Percentiles rank a stretch among this genome's conserved stretches.
Conservation (phyloP, 441 rosid genomes). For the Heliophila coronopifolia region DNA sequence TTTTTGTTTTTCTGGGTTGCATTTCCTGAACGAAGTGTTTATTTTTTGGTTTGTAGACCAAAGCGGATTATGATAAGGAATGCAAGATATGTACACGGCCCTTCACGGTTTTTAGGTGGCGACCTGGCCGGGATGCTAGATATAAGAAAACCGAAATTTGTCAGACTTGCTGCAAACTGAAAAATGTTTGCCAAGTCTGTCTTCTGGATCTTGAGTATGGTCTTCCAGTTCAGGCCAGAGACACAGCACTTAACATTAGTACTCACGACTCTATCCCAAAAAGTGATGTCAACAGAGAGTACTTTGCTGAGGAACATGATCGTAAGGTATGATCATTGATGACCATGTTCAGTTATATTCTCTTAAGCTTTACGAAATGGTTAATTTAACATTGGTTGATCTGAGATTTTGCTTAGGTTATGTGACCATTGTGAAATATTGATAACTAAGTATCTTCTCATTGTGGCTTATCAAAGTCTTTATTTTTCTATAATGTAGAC, state of each 20-base stretch:
- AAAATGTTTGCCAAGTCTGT: conserved; percentile 95
- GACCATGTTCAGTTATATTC: neutral
- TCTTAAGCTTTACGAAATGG: neutral
- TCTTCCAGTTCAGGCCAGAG: conserved; percentile 94
- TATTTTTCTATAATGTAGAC: conserved; percentile 42
- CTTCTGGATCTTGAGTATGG: conserved; percentile 93
- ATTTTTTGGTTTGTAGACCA: conserved; percentile 43
- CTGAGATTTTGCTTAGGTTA: neutral
- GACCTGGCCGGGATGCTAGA: conserved; percentile 91
- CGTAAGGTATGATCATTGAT: conserved; percentile 35
- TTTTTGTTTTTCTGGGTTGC: neutral
- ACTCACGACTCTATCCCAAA: conserved; percentile 87
- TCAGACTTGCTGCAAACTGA: conserved; percentile 91
- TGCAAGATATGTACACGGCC: conserved; percentile 94
- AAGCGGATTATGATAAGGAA: conserved; percentile 81
- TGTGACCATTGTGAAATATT: neutral
- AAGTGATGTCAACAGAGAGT: conserved; percentile 94
- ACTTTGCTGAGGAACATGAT: conserved; percentile 95
- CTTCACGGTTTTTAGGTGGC: conserved; percentile 93
- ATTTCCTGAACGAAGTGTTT: conserved; percentile 6
- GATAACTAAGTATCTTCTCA: neutral
- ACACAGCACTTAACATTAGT: conserved; percentile 74
- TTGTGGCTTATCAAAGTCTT: neutral
- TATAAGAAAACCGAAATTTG: conserved; percentile 86
- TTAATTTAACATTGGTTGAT: neutral